Evolutionary conservation across 2,329 filamentous ascomycete species (phyloP), one percentile per base, ranked within the genome.

Genomic region (Diplodia sapinea): DNA sequence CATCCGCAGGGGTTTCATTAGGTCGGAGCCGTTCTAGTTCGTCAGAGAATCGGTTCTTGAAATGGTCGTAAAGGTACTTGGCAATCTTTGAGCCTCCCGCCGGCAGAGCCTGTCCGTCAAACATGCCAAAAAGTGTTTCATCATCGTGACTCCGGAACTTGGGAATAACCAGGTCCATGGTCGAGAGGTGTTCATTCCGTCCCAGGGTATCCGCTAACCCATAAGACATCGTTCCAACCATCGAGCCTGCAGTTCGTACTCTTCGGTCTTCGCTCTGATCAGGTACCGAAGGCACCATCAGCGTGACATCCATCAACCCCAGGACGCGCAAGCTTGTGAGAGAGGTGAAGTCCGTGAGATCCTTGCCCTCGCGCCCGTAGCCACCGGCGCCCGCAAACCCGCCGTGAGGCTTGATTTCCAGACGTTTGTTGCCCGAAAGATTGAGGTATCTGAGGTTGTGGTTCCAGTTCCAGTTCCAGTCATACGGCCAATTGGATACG

Each of bases 401-500:
- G 31, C 87, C 87, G 69, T 82, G 87, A 0, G 87, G 87, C 74
- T 89, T 89, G 81, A 99, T 98, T 79, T 99, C 95, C 40, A 99
- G 82, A 62, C 94, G 89, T 79, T 97, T 97, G 82, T 99, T 99
- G 63, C 95, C 95, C 0, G 94, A 98, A 75, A 99, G 84, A 75
- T 98, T 99, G 70, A 99, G 89, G 75, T 96, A 99, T 70, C 94
- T 91, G 71, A 99, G 82, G 73, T 97, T 96, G 59, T 91, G 92
- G 74, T 99, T 99, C 85, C 95, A 92, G 75, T 98, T 98, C 95
- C 95, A 99, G 74, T 99, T 99, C 95, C 95, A 99, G 77, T 99
- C 95, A 76, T 99, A 99, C 0, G 94, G 95, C 85, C 96, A 97
- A 75, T 99, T 99, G 36, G 93, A 95, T 57, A 99, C 96, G 77